A percentile compares a stretch with the other conserved stretches of the same genome.
phyloP scores from a whole-genome alignment of 2,329 filamentous ascomycete genomes.

The Cercospora brassicicola region DNA sequence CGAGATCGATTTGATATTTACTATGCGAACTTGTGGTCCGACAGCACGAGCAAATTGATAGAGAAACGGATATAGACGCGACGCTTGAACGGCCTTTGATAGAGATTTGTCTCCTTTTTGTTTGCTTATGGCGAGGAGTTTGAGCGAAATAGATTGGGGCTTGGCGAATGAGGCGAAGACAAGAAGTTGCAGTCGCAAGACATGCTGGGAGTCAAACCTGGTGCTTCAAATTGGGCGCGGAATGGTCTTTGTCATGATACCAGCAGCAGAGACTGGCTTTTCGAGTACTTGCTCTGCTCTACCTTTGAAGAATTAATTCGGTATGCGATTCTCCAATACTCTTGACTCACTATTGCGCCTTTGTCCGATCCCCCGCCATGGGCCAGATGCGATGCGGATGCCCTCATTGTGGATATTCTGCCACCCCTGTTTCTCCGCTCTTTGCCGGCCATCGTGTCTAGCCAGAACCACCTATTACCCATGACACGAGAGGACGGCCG shows the following conservation, averaged over 20 bases:
- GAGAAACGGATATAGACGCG: constrained; percentile 5
- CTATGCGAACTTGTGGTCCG: constrained; percentile 2
- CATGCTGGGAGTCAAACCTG: constrained; percentile 18
- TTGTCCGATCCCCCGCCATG: not conserved
- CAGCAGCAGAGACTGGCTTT: constrained; percentile 15
- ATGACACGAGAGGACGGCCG: not conserved
- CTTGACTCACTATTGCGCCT: not conserved
- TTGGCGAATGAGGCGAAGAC: constrained; percentile 26
- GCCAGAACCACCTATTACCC: not conserved
- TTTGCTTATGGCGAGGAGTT: constrained; percentile 30
- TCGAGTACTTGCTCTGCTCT: constrained; percentile 10
- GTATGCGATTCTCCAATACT: not conserved
- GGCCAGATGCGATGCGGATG: not conserved
- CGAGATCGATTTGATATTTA: not conserved
- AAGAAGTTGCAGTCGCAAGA: constrained; percentile 28
- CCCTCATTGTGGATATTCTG: not conserved
- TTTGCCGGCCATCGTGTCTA: not conserved
- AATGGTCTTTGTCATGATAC: constrained; percentile 19
- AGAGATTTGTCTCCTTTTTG: constrained; percentile 12
- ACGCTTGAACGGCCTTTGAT: constrained; percentile 2
- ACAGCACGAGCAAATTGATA: constrained; percentile 12
- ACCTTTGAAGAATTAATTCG: not conserved
- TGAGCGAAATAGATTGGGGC: constrained; percentile 32
- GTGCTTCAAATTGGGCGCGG: constrained; percentile 8
- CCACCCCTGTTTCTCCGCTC: not conserved